Conservation (phyloP, 306 rosid genomes). For the Castanospermum australe region DNA sequence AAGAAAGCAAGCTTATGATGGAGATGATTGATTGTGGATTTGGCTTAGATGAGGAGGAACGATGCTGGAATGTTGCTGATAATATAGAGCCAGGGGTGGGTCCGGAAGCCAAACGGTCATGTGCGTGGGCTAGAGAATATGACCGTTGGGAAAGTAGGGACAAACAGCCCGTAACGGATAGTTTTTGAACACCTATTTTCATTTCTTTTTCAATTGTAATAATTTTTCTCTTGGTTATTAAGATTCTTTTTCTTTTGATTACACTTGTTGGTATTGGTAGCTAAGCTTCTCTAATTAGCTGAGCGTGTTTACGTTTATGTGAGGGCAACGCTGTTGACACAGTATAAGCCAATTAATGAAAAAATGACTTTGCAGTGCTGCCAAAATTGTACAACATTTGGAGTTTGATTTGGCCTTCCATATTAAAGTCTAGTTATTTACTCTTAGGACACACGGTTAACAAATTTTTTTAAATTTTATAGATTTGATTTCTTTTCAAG, state of each 20-base stretch:
- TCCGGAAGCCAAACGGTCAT: slow-evolving; percentile 19
- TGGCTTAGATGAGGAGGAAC: neutral
- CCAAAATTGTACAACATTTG: neutral
- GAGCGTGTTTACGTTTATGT: slow-evolving; percentile 6
- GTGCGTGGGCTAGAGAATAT: neutral
- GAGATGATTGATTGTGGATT: neutral
- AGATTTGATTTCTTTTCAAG: too few relatives aligned
- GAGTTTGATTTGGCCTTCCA: too few relatives aligned
- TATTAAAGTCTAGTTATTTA: too few relatives aligned
- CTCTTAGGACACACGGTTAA: too few relatives aligned
- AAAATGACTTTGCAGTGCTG: neutral
- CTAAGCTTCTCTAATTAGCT: too few relatives aligned
- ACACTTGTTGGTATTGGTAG: too few relatives aligned
- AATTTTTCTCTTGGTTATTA: too few relatives aligned
- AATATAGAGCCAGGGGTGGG: slow-evolving; percentile 12
- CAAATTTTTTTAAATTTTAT: too few relatives aligned
- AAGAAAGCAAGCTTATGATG: neutral
- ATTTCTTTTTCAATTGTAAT: neutral
- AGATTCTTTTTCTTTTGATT: too few relatives aligned
- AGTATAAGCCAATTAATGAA: neutral
- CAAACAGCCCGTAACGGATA: slow-evolving; percentile 12
- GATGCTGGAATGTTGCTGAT: neutral
- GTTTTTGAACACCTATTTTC: neutral
- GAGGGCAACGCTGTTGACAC: slow-evolving; percentile 9
- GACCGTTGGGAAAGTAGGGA: slow-evolving; percentile 28